Percentiles rank a stretch among this genome's conserved stretches.
These are phyloP conservation scores for Diophrys appendiculata DNA, from an alignment of 73 alveolate genomes.

Conservation along the genomic window DNA sequence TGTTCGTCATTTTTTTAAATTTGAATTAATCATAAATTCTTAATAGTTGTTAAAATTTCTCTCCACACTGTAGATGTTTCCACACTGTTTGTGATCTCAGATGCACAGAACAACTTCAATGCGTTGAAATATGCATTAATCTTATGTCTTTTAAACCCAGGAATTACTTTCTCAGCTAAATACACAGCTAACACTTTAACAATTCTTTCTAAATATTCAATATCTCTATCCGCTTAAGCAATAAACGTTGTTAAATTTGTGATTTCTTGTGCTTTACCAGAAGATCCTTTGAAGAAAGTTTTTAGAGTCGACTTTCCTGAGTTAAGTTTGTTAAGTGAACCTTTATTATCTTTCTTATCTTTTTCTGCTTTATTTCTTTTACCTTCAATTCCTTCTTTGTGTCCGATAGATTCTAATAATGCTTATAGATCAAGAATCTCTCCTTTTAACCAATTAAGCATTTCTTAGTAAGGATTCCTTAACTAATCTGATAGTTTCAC, in stretches of 20 bases:
- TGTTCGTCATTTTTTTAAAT: too few species aligned
- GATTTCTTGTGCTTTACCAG: slow-evolving; percentile 30
- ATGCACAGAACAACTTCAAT: not conserved
- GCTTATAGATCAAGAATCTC: slow-evolving; percentile 57
- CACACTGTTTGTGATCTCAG: slow-evolving; percentile 14
- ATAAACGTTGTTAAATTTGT: slow-evolving; percentile 22
- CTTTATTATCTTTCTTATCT: not conserved
- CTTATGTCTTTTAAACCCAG: slow-evolving; percentile 37
- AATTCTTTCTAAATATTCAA: slow-evolving; percentile 26
- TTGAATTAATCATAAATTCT: not conserved
- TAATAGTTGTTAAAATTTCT: not conserved
- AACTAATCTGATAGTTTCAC: slow-evolving; percentile 13
- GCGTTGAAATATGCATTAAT: slow-evolving; percentile 13
- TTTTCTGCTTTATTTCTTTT: slow-evolving; percentile 33
- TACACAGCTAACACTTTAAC: slow-evolving; percentile 29
- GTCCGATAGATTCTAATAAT: slow-evolving; percentile 36
- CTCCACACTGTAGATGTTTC: not conserved
- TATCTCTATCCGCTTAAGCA: slow-evolving; percentile 43
- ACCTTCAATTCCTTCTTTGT: slow-evolving; percentile 45
- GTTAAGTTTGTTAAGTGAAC: slow-evolving; percentile 31
- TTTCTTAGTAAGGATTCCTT: slow-evolving; percentile 28
- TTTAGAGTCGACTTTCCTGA: slow-evolving; percentile 51
- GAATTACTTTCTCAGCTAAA: slow-evolving; percentile 55
- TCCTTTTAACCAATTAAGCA: slow-evolving; percentile 58
- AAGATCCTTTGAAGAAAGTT: slow-evolving; percentile 42